These are phyloP conservation scores for Mycena galericulata DNA, from an alignment of 768 basidiomycete genomes.

Conservation along the genomic window DNA sequence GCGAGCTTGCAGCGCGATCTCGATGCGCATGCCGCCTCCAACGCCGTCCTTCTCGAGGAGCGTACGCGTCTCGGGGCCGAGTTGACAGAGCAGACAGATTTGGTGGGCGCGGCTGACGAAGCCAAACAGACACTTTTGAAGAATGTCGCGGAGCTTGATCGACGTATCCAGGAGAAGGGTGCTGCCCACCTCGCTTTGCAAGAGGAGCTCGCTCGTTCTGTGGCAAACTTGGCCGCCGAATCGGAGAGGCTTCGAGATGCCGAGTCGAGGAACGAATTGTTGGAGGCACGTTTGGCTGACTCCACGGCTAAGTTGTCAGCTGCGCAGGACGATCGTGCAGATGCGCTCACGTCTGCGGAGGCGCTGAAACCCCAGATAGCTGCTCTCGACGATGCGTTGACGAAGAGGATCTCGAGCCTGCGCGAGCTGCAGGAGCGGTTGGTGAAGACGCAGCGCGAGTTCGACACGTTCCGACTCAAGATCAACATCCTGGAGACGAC, in stretches of 20 bases:
- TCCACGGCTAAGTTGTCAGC: background rate
- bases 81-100: constrained; percentile 1
- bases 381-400: constrained; percentile 21
- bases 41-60: background rate
- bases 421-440: constrained; percentile 20
- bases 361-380: constrained; percentile 25
- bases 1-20: constrained; percentile 19
- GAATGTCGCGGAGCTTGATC: constrained; percentile 7
- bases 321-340: background rate
- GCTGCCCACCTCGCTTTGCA: constrained; percentile 11
- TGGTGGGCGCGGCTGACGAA: background rate
- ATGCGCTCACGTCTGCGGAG: constrained; percentile 4
- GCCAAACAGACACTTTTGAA: constrained; percentile 4
- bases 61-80: constrained; percentile 10
- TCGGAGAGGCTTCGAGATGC: background rate
- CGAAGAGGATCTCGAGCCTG: constrained; percentile 2
- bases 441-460: background rate
- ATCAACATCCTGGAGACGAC: constrained; percentile 8
- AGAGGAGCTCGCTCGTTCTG: background rate
- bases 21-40: constrained; percentile 11
- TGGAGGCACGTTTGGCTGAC: background rate
- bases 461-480: constrained; percentile 6
- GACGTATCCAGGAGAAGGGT: background rate
- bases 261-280: background rate
- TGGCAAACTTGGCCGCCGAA: background rate